These are phyloP conservation scores for Kurtzmaniella quercitrusa DNA, from an alignment of 1,139 yeast genomes.

Conservation along the genomic window DNA sequence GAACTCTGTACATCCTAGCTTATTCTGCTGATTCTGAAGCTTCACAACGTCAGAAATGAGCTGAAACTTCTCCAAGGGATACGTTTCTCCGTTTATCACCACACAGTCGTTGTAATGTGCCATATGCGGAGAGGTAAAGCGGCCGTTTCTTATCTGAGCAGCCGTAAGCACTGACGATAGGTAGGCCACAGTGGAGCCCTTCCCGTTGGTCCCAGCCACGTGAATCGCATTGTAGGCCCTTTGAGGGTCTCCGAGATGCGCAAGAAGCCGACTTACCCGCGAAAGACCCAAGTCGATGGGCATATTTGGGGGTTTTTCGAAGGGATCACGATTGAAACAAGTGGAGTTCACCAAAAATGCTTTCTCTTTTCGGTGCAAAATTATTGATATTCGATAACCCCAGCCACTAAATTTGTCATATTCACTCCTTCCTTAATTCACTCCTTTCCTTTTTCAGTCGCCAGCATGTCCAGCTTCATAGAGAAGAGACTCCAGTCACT, in stretches of 20 bases:
- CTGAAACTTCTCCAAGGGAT: slow-evolving; percentile 44
- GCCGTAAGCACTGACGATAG: slow-evolving; percentile 56
- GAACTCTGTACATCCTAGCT: slow-evolving; percentile 76
- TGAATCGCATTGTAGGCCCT: slow-evolving; percentile 60
- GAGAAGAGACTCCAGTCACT: slow-evolving; percentile 44
- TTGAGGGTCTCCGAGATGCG: slow-evolving; percentile 67
- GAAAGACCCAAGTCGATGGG: slow-evolving; percentile 59
- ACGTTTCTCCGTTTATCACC: slow-evolving; percentile 55
- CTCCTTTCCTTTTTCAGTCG: too few relatives aligned
- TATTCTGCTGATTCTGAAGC: slow-evolving; percentile 26
- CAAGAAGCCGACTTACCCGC: slow-evolving; percentile 54
- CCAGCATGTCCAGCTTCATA: slow-evolving; percentile 24
- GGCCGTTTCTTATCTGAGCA: slow-evolving; percentile 55
- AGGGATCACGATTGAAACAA: too few relatives aligned
- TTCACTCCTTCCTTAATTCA: too few relatives aligned
- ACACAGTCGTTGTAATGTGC: slow-evolving; percentile 72
- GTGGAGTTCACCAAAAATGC: too few relatives aligned
- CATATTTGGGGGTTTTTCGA: slow-evolving; percentile 19
- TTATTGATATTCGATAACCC: too few relatives aligned
- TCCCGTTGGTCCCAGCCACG: slow-evolving; percentile 93
- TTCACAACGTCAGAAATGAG: slow-evolving; percentile 38
- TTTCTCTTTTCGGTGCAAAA: too few relatives aligned
- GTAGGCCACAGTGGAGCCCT: slow-evolving; percentile 86
- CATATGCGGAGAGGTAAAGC: slow-evolving; percentile 86
- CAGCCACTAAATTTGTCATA: too few relatives aligned